phyloP scores from a whole-genome alignment of 768 basidiomycete species.

The Boletus reticulatus region DNA sequence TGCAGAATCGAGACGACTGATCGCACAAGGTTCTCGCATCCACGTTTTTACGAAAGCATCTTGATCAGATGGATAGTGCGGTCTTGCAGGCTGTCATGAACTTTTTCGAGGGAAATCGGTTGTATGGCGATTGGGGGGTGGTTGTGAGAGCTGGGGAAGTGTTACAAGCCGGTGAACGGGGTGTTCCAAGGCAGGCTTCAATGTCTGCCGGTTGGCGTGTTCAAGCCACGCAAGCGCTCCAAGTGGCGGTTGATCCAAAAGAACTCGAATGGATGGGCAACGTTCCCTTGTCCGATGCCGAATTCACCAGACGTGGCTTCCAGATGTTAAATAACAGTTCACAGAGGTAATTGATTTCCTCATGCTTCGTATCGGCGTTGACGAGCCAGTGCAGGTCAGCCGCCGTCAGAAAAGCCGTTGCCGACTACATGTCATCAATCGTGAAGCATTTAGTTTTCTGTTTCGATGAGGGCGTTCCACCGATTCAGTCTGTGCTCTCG shows the following conservation, averaged over 20 bases:
- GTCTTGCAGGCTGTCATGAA: conserved; percentile 21
- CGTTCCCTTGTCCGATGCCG: conserved; percentile 37
- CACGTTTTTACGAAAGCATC: conserved; percentile 31
- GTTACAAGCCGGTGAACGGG: neutral
- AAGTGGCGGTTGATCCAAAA: conserved; percentile 45
- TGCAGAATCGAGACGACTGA: conserved; percentile 2
- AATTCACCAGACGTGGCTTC: conserved; percentile 44
- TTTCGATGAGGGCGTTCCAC: conserved; percentile 12
- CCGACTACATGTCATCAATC: conserved; percentile 21
- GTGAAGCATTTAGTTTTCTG: conserved; percentile 8
- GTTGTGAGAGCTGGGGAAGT: conserved; percentile 14
- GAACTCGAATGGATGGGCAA: conserved; percentile 56
- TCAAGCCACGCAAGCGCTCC: conserved; percentile 28
- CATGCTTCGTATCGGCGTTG: conserved; percentile 2
- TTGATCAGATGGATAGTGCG: conserved; percentile 28
- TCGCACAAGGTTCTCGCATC: conserved; percentile 20
- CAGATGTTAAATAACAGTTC: conserved; percentile 45
- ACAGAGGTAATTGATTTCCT: conserved; percentile 33
- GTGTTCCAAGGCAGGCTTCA: neutral
- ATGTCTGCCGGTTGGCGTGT: conserved; percentile 17
- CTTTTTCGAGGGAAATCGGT: conserved; percentile 17
- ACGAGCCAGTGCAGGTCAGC: conserved; percentile 13
- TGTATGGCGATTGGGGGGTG: conserved; percentile 13
- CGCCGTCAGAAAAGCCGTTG: conserved; percentile 16
- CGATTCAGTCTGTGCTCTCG: conserved; percentile 33